Evolutionary conservation across 148 eudicot genomes (phyloP), one percentile per base, ranked within the genome.

Genomic region (Chenopodium album): DNA sequence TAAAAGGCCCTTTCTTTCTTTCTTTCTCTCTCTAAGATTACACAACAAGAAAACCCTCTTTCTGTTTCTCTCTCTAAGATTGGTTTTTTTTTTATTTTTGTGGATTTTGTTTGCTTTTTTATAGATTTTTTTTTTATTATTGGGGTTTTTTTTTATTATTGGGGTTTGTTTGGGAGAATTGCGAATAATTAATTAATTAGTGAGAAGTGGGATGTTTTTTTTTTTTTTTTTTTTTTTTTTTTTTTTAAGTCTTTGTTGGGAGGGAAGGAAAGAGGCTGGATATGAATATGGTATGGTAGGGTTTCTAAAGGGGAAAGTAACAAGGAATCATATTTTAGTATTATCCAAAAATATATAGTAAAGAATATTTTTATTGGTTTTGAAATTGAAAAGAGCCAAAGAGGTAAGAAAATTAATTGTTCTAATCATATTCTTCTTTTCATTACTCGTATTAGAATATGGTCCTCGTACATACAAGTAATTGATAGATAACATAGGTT

Each of bases 41-140:
- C 34, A 76, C 68, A 76, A 69, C 26, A 50, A 50, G 14, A 59
- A 76, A 76, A 76, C 79, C 79, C 79, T 76, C 69, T 62, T 64
- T 60, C 65, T 50, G 20, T 52, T 28, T 75, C 12, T 52, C 44
- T 75, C 34, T 52, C 41, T 56, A 31, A 17, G 34, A 7, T 37
- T 4, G 9, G 1, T 7, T 2, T 44, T 46, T 64, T 64, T 44
- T 37, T 46, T 59, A 32, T 1, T 14, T 47, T 2, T 78, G 56
- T 41, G 72, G 80, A 64, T 64, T 77, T 77, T 63, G 37, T 77
- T 64, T 77, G 44, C 60, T 7, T 76, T 5, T 46, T 59, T 29
- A 29, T 52, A 69, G 22, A 72, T 37, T 37, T 19, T 28, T 47
- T 32, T 56, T 56, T 26, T 76, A 26, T 26, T 26, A 26, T 26